Base-by-base conservation (phyloP, 1,284 basidiomycete genomes). In the Salmacisia buchloeana region DNA sequence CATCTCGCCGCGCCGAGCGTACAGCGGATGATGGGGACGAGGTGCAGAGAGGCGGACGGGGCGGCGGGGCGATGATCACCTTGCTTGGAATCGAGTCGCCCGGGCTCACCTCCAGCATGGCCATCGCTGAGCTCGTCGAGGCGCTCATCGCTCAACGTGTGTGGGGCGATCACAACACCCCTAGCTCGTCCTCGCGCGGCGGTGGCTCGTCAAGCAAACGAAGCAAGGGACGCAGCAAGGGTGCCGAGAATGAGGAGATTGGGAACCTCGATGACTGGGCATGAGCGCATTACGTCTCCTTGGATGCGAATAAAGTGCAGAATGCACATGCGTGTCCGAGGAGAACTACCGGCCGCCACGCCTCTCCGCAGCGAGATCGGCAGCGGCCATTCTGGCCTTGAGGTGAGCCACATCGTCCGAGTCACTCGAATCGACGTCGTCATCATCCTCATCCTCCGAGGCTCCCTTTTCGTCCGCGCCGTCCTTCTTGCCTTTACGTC, bases 11-110 rank as follows among this genome's bases (percentile, higher is more conserved):
- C 4, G 31, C 25, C 2, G 21, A 13, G 25, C 10, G 9, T 9
- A 38, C 36, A 9, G 18, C 10, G 9, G 45, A 25, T 3, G 23
- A 41, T 10, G 34, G 57, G 41, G 7, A 61, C 39, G 36, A 45
- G 35, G 27, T 36, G 6, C 56, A 38, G 12, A 35, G 31, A 1
- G 41, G 18, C 21, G 45, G 49, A 15, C 15, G 39, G 6, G 66
- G 69, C 10, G 75, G 33, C 13, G 45, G 73, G 3, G 65, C 67
- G 2, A 71, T 79, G 67, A 64, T 79, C 38, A 75, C 67, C 74
- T 80, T 94, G 68, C 71, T 82, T 3, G 84, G 84, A 2, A 85
- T 85, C 68, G 83, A 84, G 65, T 82, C 80, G 38, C 84, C 85
- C 0, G 84, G 84, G 0, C 65, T 85, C 65, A 85, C 84, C 7